Conservation (phyloP, 2,329 filamentous ascomycete species). For the Xylariaceae sp. region DNA sequence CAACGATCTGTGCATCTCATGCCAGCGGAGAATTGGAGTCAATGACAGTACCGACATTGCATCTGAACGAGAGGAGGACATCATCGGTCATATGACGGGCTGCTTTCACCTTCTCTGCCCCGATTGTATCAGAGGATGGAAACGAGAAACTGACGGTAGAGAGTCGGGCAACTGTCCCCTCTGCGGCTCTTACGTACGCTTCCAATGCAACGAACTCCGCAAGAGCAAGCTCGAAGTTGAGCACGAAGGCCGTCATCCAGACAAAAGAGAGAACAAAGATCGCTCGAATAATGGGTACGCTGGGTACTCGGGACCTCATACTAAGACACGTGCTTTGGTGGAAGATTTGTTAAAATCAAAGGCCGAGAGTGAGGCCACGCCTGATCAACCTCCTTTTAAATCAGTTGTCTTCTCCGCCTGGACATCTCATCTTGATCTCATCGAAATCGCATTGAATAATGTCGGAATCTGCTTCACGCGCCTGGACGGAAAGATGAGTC, state of each 20-base stretch:
- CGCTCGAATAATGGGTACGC: constrained; percentile 62
- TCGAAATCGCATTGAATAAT: constrained; percentile 77
- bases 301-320: constrained; percentile 84
- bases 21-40: constrained; percentile 66
- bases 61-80: constrained; percentile 64
- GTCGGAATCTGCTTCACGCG: constrained; percentile 73
- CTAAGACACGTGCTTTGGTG: constrained; percentile 85
- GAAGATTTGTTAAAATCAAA: constrained; percentile 72
- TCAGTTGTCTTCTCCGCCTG: constrained; percentile 96
- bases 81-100: constrained; percentile 79
- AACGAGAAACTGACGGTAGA: constrained; percentile 56
- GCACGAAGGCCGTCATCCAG: constrained; percentile 59
- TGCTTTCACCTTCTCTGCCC: constrained; percentile 88
- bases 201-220: constrained; percentile 71
- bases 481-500: constrained; percentile 89
- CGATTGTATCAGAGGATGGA: constrained; percentile 69
- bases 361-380: constrained; percentile 64
- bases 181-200: constrained; percentile 68
- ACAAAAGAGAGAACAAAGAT: constrained; percentile 38
- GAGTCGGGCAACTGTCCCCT: constrained; percentile 65
- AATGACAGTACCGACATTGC: constrained; percentile 61
- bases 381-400: constrained; percentile 78
- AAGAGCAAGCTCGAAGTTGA: constrained; percentile 63
- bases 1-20: constrained; percentile 74
- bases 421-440: constrained; percentile 93